These are phyloP conservation scores for Hypoxylon sp. DNA, from an alignment of 2,329 filamentous ascomycete genomes.

Conservation along the genomic window DNA sequence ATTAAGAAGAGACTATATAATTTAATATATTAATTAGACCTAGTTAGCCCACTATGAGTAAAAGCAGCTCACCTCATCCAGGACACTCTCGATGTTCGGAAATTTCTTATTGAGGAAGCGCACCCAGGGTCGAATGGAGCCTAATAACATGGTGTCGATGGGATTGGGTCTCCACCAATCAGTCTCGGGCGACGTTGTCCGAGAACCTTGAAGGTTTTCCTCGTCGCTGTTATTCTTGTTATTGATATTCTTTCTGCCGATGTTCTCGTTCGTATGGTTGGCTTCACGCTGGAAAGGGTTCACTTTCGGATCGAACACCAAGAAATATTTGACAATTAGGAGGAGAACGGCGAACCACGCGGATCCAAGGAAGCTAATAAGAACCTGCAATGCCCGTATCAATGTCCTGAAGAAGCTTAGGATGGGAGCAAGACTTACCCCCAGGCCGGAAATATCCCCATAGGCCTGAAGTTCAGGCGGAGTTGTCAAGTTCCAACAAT, in stretches of 20 bases:
- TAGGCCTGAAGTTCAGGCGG: not conserved
- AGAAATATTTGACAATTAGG: not conserved
- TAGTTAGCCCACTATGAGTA: not conserved
- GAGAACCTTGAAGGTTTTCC: not conserved
- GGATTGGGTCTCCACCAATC: slow-evolving; percentile 2
- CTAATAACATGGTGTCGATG: not conserved
- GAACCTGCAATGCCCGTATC: not conserved
- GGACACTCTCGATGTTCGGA: not conserved
- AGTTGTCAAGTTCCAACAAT: not conserved
- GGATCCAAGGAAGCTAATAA: not conserved
- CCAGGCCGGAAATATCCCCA: not conserved
- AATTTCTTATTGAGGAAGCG: not conserved
- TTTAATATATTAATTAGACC: not conserved
- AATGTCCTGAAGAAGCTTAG: not conserved
- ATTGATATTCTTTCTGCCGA: too few relatives aligned
- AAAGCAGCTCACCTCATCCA: not conserved
- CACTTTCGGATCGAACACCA: not conserved
- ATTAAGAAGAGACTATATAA: not conserved
- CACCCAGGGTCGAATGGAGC: not conserved
- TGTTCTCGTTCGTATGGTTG: too few relatives aligned
- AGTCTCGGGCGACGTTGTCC: not conserved
- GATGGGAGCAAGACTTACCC: not conserved
- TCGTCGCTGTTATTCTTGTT: not conserved
- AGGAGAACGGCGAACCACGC: not conserved
- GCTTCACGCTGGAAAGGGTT: not conserved